Base-by-base conservation (phyloP, 2,329 filamentous ascomycete genomes). In the Onygenales sp. region DNA sequence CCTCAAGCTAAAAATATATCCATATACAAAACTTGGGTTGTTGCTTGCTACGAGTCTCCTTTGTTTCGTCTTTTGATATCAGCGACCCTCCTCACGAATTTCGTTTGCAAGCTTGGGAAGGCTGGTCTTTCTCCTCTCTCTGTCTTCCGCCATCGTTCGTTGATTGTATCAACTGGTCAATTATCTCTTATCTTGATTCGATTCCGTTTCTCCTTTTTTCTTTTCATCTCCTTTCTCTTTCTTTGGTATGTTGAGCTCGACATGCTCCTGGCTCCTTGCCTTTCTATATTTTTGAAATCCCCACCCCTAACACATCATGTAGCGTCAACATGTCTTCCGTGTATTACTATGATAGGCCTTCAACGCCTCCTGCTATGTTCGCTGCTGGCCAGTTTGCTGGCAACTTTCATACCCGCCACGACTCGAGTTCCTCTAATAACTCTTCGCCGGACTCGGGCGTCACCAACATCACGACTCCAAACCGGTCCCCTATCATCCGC, bases 401-500 rank as follows among this genome's bases (percentile, higher is more conserved):
- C 32, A 65, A 61, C 37, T 3, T 59, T 59, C 83, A 87, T 67
- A 76, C 74, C 67, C 82, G 83, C 65, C 81, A 81, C 63, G 77
- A 78, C 55, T 87, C 85, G 59, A 81, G 83, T 62, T 78, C 79
- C 49, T 86, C 84, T 51, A 77, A 80, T 63, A 79, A 86, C 67
- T 88, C 85, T 44, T 81, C 81, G 36, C 81, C 81, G 43, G 86
- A 86, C 67, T 87, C 86, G 43, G 76, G 83, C 61, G 78, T 81
- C 72, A 87, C 85, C 17, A 77, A 80, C 59, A 76, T 82, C 61
- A 86, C 84, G 51, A 90, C 86, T 10, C 87, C 87, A 51, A 79
- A 78, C 51, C 77, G 80, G 58, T 86, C 87, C 36, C 87, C 88
- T 56, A 81, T 91, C 61, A 80, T 84, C 56, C 85, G 88, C 57